phyloP scores from a whole-genome alignment of 2,329 filamentous ascomycete genomes.

The Pseudocercospora eumusae region DNA sequence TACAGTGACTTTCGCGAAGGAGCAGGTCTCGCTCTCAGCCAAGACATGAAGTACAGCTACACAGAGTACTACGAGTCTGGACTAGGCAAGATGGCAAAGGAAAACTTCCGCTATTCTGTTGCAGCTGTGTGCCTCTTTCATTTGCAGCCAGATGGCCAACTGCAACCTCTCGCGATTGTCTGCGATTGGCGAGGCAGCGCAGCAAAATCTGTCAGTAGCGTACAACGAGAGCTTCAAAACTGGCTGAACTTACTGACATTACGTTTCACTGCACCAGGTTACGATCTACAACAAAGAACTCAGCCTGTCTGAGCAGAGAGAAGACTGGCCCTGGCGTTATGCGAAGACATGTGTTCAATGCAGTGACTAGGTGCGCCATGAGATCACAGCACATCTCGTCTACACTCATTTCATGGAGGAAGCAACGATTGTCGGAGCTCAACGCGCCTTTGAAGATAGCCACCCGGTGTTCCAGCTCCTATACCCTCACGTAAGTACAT shows the following conservation, averaged over 20 bases:
- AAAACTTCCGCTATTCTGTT: conserved; percentile 21
- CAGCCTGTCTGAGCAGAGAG: conserved; percentile 42
- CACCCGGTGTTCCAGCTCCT: conserved; percentile 51
- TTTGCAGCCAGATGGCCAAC: conserved; percentile 43
- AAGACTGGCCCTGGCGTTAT: conserved; percentile 57
- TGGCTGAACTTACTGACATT: not conserved
- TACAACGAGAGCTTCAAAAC: not conserved
- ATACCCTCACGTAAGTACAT: conserved; percentile 42
- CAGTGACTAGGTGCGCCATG: conserved; percentile 54
- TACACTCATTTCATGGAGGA: conserved; percentile 30
- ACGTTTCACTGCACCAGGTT: conserved; percentile 32
- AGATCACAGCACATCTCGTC: conserved; percentile 47
- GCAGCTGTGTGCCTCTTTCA: conserved; percentile 37
- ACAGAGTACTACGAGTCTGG: conserved; percentile 20
- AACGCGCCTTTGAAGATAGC: conserved; percentile 47
- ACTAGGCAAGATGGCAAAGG: conserved; percentile 15
- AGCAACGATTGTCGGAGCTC: conserved; percentile 27
- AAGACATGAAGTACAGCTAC: conserved; percentile 25
- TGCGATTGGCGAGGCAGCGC: conserved; percentile 51
- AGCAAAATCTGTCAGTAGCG: conserved; percentile 40
- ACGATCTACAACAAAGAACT: conserved; percentile 54
- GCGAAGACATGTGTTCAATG: conserved; percentile 54
- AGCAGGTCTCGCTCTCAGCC: conserved; percentile 18
- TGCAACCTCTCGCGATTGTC: conserved; percentile 54
- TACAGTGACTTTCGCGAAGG: conserved; percentile 49